Evolutionary conservation across 2,329 filamentous ascomycete genomes (phyloP), one percentile per base, ranked within the genome.

Genomic region (Penicillium sp.): DNA sequence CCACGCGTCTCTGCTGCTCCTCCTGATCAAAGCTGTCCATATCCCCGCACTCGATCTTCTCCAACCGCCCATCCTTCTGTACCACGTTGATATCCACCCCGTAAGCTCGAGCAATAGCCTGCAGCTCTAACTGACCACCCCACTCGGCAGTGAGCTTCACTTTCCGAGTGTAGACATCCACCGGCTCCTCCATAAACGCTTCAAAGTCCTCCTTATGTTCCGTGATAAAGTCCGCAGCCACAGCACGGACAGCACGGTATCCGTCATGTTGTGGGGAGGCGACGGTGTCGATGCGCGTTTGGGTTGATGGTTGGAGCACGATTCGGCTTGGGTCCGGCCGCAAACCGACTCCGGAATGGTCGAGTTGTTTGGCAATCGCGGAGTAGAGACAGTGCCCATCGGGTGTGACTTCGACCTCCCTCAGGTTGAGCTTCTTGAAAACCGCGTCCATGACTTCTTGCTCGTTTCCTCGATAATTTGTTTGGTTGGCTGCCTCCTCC

Each of bases 361-460:
- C 79, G 56, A 97, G 82, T 77, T 97, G 93, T 75, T 95, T 92
- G 28, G 94, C 93, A 54, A 98, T 85, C 0, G 95, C 93, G 16
- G 92, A 90, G 78, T 98, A 99, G 16, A 99, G 81, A 74, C 95
- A 99, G 79, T 99, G 95, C 0, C 95, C 95, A 77, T 99, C 94
- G 0, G 95, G 92, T 42, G 85, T 85, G 59, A 99, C 93, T 60
- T 92, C 87, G 69, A 90, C 85, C 80, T 97, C 91, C 22, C 80
- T 81, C 16, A 98, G 83, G 0, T 82, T 82, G 59, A 89, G 80
- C 48, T 82, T 80, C 57, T 81, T 78, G 74, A 97, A 89, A 43
- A 86, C 85, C 30, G 81, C 80, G 59, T 85, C 81, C 87, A 99
- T 93, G 51, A 85, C 83, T 55, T 84, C 81, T 68, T 87, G 83